Evolutionary conservation across 2,329 filamentous ascomycete species (phyloP), one percentile per base, ranked within the genome.

Genomic region (Fusarium armeniacum): DNA sequence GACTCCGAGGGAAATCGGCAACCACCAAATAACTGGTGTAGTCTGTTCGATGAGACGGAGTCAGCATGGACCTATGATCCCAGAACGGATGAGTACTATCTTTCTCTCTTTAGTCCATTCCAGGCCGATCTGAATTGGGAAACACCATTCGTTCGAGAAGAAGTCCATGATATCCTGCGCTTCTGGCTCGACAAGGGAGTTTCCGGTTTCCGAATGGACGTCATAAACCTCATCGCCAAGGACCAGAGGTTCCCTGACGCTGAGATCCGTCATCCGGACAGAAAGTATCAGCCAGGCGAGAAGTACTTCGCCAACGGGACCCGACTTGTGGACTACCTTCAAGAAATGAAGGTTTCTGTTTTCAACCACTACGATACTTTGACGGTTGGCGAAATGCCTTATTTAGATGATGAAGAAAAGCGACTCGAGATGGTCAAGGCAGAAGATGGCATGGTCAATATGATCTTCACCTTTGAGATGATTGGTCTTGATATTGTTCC

Each of bases 101-200:
- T 94, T 1, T 89, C 91, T 65, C 84, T 96, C 12, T 97, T 93
- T 77, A 89, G 90, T 20, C 86, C 85, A 4, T 88, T 92, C 70
- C 93, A 95, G 77, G 92, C 93, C 0, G 93, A 96, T 72, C 83
- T 96, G 15, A 96, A 96, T 79, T 96, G 92, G 92, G 91, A 94
- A 75, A 91, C 90, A 59, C 83, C 84, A 0, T 87, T 86, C 10
- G 87, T 91, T 1, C 86, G 92, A 22, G 81, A 87, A 49, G 92
- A 91, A 3, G 89, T 94, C 10, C 91, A 93, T 77, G 84, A 90
- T 28, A 85, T 91, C 15, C 91, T 94, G 86, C 85, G 86, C 28
- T 96, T 94, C 78, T 96, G 93, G 93, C 85, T 95, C 2, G 83
- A 92, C 53, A 87, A 87, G 33, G 92, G 92, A 4, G 89, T 92